Conservation (phyloP, 768 basidiomycete genomes). For the Leccinum broughii region DNA sequence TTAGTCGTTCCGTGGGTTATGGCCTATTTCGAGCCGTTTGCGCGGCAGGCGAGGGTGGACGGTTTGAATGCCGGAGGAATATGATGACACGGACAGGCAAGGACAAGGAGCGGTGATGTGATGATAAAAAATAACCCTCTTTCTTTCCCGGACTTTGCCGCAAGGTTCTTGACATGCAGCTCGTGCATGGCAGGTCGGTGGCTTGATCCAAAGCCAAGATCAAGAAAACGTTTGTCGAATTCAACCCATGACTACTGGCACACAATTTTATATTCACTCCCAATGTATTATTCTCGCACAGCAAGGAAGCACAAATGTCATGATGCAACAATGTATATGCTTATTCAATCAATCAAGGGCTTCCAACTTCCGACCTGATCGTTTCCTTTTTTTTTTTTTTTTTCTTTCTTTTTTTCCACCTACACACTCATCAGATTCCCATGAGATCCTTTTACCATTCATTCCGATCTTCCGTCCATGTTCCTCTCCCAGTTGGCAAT, state of each 20-base stretch:
- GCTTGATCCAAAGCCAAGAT: conserved; percentile 1
- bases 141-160: conserved; percentile 6
- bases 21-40: conserved; percentile 24
- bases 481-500: neutral
- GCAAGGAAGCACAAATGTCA: neutral
- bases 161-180: conserved; percentile 22
- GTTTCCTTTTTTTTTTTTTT: neutral
- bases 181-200: conserved; percentile 22
- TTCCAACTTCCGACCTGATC: neutral
- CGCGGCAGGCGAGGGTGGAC: conserved; percentile 29
- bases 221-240: conserved; percentile 8
- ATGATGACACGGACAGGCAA: conserved; percentile 10
- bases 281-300: neutral
- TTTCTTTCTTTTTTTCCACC: neutral
- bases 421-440: conserved; percentile 13
- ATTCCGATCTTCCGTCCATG: neutral
- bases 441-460: conserved; percentile 12
- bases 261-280: neutral
- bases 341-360: neutral
- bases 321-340: neutral
- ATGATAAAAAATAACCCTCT: neutral
- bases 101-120: conserved; percentile 26
- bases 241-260: neutral
- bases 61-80: conserved; percentile 1
- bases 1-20: conserved; percentile 19